Conservation (phyloP, 108 stramenopile genomes). For the Bacterosira constricta region DNA sequence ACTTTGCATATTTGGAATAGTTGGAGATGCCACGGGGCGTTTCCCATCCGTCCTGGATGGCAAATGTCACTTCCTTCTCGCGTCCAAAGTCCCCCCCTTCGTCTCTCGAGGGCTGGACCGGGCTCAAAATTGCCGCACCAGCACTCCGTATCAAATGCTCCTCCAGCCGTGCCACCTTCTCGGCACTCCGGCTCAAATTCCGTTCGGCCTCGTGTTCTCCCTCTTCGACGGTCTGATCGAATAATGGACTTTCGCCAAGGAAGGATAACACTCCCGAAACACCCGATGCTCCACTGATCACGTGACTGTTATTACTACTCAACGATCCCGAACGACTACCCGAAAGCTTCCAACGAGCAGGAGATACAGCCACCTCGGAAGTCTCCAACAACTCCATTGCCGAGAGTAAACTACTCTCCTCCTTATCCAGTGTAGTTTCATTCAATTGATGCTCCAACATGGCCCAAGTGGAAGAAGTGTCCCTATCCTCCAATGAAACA, state of each 20-base stretch:
- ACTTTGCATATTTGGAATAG: too few relatives aligned
- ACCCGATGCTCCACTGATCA: neutral
- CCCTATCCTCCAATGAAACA: too few relatives aligned
- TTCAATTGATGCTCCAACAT: conserved; percentile 42
- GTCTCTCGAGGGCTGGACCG: neutral
- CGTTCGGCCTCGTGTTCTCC: neutral
- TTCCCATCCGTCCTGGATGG: neutral
- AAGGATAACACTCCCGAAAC: conserved; percentile 16
- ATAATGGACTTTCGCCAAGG: conserved; percentile 19
- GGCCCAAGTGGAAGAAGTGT: conserved; percentile 17
- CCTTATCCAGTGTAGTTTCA: neutral
- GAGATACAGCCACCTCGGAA: conserved; percentile 1
- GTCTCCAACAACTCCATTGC: neutral
- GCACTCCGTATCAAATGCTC: conserved; percentile 8
- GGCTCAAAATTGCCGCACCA: neutral
- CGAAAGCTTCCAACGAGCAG: neutral
- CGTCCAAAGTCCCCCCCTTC: neutral
- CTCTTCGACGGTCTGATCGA: neutral
- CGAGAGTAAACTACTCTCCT: neutral
- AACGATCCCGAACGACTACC: neutral
- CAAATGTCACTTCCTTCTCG: conserved; percentile 5
- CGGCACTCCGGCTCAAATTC: conserved; percentile 4
- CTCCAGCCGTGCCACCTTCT: conserved; percentile 5
- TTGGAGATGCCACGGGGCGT: neutral
- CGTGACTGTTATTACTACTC: neutral